A percentile compares a stretch with the other conserved stretches of the same genome.
phyloP scores from a whole-genome alignment of 2,329 filamentous ascomycete genomes.

The Graphium sp. region DNA sequence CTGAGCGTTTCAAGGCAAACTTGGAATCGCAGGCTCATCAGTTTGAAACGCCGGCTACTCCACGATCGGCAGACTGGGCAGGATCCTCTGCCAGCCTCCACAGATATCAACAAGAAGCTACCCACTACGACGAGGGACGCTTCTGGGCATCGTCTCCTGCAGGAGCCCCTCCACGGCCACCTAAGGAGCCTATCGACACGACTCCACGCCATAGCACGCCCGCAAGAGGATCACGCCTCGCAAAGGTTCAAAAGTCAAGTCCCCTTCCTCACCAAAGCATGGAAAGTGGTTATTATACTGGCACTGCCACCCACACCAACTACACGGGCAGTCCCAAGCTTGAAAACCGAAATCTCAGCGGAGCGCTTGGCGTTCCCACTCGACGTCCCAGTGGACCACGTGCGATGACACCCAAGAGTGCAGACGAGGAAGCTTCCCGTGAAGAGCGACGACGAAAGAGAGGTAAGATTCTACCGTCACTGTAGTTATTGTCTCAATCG shows the following conservation, averaged over 20 bases:
- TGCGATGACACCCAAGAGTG: constrained; percentile 42
- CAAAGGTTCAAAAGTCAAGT: constrained; percentile 34
- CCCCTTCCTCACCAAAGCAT: constrained; percentile 39
- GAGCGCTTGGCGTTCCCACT: constrained; percentile 30
- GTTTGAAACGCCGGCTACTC: constrained; percentile 44
- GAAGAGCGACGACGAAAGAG: constrained; percentile 37
- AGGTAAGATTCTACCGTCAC: constrained; percentile 25
- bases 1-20: constrained; percentile 55
- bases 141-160: constrained; percentile 28
- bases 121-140: constrained; percentile 30
- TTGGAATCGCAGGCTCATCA: constrained; percentile 58
- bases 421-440: constrained; percentile 24
- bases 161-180: constrained; percentile 36
- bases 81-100: constrained; percentile 42
- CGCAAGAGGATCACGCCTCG: constrained; percentile 26
- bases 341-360: constrained; percentile 40
- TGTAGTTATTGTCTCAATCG: no score
- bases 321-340: constrained; percentile 34
- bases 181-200: constrained; percentile 41
- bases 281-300: constrained; percentile 35
- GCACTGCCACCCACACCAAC: constrained; percentile 26
- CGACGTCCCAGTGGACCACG: constrained; percentile 40
- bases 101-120: constrained; percentile 24
- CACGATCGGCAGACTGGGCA: constrained; percentile 43
- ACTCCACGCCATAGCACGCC: constrained; percentile 25